These are phyloP conservation scores for Trifolium fragiferum DNA, from an alignment of 306 rosid genomes.

Conservation along the genomic window DNA sequence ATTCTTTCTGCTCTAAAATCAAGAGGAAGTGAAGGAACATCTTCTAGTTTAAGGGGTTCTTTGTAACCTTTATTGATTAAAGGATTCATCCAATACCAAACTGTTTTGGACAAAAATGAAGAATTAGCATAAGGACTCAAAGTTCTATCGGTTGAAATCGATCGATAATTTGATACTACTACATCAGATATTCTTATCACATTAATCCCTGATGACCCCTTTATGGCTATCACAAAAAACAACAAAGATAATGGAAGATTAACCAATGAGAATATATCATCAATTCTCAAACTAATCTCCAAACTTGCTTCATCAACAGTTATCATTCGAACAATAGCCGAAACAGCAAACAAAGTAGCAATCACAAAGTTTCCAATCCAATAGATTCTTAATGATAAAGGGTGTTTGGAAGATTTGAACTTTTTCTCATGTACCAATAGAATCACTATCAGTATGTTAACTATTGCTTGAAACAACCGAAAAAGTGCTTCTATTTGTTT, in stretches of 20 bases:
- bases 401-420: constrained; percentile 45
- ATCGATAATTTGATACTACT: constrained; percentile 8
- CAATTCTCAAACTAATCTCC: constrained; percentile 49
- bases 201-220: constrained; percentile 49
- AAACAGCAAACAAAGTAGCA: constrained; percentile 44
- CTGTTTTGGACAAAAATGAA: constrained; percentile 42
- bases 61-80: constrained; percentile 45
- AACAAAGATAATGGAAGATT: constrained; percentile 43
- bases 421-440: constrained; percentile 45
- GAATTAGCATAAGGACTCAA: constrained; percentile 48
- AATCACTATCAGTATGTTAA: constrained; percentile 38
- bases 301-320: neutral
- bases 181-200: constrained; percentile 43
- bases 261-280: constrained; percentile 49
- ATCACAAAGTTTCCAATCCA: constrained; percentile 45
- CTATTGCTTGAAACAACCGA: constrained; percentile 41
- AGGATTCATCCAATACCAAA: constrained; percentile 59
- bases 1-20: constrained; percentile 47
- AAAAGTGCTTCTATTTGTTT: constrained; percentile 45
- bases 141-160: constrained; percentile 28
- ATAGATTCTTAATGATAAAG: constrained; percentile 48
- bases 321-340: constrained; percentile 42
- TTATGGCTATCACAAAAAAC: constrained; percentile 22
- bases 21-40: constrained; percentile 51
- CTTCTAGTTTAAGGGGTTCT: constrained; percentile 47